Percentiles rank a stretch among this genome's conserved stretches.
phyloP scores from a whole-genome alignment of 129 eudicot genomes.

The Sambucus nigra region DNA sequence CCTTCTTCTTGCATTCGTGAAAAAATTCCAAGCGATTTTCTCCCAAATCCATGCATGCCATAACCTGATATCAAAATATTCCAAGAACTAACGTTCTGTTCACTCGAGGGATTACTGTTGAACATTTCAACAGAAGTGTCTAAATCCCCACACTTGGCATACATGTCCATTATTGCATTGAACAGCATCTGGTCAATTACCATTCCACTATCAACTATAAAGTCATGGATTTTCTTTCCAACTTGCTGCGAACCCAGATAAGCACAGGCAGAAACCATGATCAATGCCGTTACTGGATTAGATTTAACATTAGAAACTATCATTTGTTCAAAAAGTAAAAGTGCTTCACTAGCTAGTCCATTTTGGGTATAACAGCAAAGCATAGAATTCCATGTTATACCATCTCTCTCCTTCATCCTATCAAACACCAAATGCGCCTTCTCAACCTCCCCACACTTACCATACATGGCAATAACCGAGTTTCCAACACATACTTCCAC shows the following conservation, averaged over 20 bases:
- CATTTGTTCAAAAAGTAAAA: conserved; percentile 23
- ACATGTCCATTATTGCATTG: conserved; percentile 55
- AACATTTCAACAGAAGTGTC: conserved; percentile 27
- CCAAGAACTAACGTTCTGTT: conserved; percentile 44
- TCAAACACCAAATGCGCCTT: conserved; percentile 9
- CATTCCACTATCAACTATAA: not conserved
- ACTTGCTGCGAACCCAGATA: conserved; percentile 4
- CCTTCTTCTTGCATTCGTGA: conserved; percentile 28
- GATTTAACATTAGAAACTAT: conserved; percentile 11
- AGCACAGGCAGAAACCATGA: conserved; percentile 22
- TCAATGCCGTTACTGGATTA: conserved; percentile 26
- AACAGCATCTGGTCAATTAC: conserved; percentile 16
- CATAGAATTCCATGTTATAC: conserved; percentile 7
- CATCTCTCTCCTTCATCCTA: conserved; percentile 4
- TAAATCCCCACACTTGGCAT: conserved; percentile 49
- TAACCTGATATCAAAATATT: conserved; percentile 47
- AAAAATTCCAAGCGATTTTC: conserved; percentile 27
- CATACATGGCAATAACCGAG: conserved; percentile 40
- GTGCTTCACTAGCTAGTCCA: conserved; percentile 30
- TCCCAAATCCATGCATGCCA: conserved; percentile 45
- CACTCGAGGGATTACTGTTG: conserved; percentile 7
- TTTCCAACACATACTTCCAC: conserved; percentile 32
- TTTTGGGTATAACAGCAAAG: conserved; percentile 6
- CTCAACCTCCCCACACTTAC: conserved; percentile 25
- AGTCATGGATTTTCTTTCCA: conserved; percentile 2